Evolutionary conservation across 148 eudicot genomes (phyloP).

Genomic region (Dysphania ambrosioides): DNA sequence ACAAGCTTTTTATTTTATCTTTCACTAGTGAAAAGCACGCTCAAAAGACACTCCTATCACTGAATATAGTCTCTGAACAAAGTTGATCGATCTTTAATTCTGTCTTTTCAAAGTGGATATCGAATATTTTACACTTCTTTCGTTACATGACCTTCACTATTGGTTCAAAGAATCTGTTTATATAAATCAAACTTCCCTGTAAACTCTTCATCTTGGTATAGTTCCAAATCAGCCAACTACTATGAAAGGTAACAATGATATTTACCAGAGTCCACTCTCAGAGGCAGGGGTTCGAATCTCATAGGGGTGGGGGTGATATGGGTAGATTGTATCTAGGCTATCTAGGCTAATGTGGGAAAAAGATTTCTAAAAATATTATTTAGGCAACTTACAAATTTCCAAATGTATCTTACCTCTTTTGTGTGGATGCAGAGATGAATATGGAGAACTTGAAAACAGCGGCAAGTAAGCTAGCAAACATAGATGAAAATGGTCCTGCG

Average conservation of each 20-base stretch:
- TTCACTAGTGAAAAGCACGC: constrained; percentile 25
- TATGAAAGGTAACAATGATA: constrained; percentile 11
- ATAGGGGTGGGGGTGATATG: background rate
- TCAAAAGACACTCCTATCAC: constrained; percentile 20
- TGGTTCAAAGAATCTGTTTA: constrained; percentile 5
- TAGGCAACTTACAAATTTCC: background rate
- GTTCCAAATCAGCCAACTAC: background rate
- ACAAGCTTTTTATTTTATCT: constrained; percentile 27
- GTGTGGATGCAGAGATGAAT: constrained; percentile 26
- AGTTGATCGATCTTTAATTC: constrained; percentile 25
- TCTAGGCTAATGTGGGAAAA: no score
- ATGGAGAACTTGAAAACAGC: constrained; percentile 24
- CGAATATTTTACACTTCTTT: constrained; percentile 15
- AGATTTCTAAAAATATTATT: background rate
- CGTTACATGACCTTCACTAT: constrained; percentile 24
- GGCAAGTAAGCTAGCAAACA: constrained; percentile 55
- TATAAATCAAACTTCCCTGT: constrained; percentile 12
- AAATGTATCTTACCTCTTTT: background rate
- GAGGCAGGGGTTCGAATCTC: background rate
- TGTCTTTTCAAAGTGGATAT: constrained; percentile 15
- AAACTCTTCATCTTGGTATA: background rate
- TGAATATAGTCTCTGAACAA: constrained; percentile 16
- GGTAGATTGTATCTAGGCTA: background rate
- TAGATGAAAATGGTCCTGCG: constrained; percentile 54
- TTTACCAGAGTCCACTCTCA: background rate